Base-by-base conservation (phyloP, 2,329 filamentous ascomycete species). In the Elsinoe necatrix region DNA sequence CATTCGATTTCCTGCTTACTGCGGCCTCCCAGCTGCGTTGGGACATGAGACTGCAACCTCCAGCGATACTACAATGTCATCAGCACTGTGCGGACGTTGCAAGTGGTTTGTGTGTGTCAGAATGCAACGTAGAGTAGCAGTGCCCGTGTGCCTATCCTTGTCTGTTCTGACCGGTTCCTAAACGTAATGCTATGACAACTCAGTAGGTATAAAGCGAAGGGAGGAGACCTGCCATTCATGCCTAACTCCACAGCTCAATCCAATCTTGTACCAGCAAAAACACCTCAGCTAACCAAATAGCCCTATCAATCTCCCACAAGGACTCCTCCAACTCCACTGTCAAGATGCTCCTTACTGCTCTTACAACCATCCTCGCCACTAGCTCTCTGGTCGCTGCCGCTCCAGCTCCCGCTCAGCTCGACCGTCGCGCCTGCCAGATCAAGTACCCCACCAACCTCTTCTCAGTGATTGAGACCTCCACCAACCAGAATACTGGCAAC, bases 401-500 rank as follows among this genome's bases (percentile, higher is more conserved):
- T 23, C 48, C 48, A 21, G 29, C 48, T 31, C 16, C 48, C 4
- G 29, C 25, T n/a, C 29, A 18, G 8, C 48, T 52, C 31, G 29
- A 52, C n/a, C 31, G 31, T n/a, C 48, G 48, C 31, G 29, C 48
- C 8, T 52, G 48, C 48, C 25, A 29, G 16, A 25, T 34, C 29
- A 29, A 52, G 20, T 52, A 52, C 34, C 48, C 48, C 1, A 52
- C 48, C 29, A 52, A 52, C 48, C 48, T 52, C 48, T 52, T 52
- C 48, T 34, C 25, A 12, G 48, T 52, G 1, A 52, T 52, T 20
- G 48, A 52, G 21, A 31, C 25, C 16, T 39, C 29, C 25, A 29
- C 48, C 29, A 21, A 52, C 29, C 20, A 23, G 16, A 52, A 52
- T 31, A 52, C 48, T 14, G 48, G 48, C 31, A 52, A 52, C 48